phyloP scores from a whole-genome alignment of 2,329 filamentous ascomycete species.

The Moelleriella libera region DNA sequence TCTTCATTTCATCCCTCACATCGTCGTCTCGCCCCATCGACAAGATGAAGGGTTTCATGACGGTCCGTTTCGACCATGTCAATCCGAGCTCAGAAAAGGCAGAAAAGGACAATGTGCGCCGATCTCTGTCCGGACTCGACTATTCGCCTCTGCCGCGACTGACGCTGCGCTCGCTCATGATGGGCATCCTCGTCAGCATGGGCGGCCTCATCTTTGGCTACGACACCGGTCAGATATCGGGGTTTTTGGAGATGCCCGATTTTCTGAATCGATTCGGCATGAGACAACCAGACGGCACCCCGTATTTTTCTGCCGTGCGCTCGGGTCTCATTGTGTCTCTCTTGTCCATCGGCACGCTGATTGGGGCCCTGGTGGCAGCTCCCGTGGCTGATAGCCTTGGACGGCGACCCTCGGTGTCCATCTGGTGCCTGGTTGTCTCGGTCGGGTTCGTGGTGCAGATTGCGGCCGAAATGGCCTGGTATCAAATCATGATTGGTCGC shows the following conservation, averaged over 20 bases:
- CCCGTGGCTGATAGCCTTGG: constrained; percentile 52
- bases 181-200: constrained; percentile 28
- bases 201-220: constrained; percentile 31
- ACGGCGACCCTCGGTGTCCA: constrained; percentile 46
- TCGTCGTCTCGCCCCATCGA: not conserved
- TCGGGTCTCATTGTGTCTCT: constrained; percentile 46
- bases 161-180: constrained; percentile 19
- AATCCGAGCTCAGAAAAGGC: constrained; percentile 24
- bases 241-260: constrained; percentile 44
- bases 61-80: constrained; percentile 27
- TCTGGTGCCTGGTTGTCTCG: constrained; percentile 45
- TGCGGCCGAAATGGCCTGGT: constrained; percentile 39
- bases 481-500: constrained; percentile 51
- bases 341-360: constrained; percentile 43
- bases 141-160: constrained; percentile 28
- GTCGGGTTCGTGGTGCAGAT: constrained; percentile 57
- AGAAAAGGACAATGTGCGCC: constrained; percentile 12
- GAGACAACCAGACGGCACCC: constrained; percentile 17
- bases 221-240: constrained; percentile 39
- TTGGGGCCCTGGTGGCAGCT: constrained; percentile 45
- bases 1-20: not conserved
- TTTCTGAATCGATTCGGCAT: constrained; percentile 38
- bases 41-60: constrained; percentile 10
- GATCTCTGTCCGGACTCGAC: constrained; percentile 23
- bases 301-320: constrained; percentile 35